A percentile compares a stretch with the other conserved stretches of the same genome.
Conservation (phyloP, 768 basidiomycete species). For the Serendipita sp. region DNA sequence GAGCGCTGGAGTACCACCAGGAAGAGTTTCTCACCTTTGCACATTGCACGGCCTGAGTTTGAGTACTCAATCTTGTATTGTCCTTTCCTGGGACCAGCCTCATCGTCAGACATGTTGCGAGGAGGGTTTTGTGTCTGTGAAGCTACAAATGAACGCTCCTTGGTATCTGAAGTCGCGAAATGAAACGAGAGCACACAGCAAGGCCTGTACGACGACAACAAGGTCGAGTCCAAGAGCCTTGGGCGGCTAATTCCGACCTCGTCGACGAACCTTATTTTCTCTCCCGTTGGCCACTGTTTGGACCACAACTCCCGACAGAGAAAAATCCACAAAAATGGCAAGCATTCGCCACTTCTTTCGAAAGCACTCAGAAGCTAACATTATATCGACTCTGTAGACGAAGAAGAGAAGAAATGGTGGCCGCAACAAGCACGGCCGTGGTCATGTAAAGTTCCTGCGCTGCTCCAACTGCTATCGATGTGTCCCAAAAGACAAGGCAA, state of each 20-base stretch:
- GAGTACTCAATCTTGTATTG: conserved; percentile 4
- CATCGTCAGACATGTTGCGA: conserved; percentile 24
- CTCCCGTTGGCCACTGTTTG: not conserved
- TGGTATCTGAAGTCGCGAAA: not conserved
- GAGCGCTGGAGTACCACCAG: not conserved
- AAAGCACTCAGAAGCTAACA: not conserved
- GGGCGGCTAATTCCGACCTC: not conserved
- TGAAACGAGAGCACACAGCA: not conserved
- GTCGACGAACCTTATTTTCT: not conserved
- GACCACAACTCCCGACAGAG: not conserved
- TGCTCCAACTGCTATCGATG: conserved; percentile 99
- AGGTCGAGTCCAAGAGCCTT: not conserved
- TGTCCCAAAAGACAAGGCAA: conserved; percentile 97
- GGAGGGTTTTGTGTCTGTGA: not conserved
- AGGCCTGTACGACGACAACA: not conserved
- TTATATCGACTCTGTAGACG: conserved; percentile 39
- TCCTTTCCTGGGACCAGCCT: conserved; percentile 28
- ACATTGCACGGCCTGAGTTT: not conserved
- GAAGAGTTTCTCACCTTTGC: not conserved
- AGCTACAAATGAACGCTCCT: not conserved
- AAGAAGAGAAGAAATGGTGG: conserved; percentile 99
- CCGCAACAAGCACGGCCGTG: conserved; percentile 98
- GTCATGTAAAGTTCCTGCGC: conserved; percentile 85
- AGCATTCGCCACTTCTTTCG: not conserved
- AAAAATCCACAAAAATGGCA: not conserved